Evolutionary conservation across 2,329 filamentous ascomycete genomes (phyloP).

Genomic region (Apiospora hydei): DNA sequence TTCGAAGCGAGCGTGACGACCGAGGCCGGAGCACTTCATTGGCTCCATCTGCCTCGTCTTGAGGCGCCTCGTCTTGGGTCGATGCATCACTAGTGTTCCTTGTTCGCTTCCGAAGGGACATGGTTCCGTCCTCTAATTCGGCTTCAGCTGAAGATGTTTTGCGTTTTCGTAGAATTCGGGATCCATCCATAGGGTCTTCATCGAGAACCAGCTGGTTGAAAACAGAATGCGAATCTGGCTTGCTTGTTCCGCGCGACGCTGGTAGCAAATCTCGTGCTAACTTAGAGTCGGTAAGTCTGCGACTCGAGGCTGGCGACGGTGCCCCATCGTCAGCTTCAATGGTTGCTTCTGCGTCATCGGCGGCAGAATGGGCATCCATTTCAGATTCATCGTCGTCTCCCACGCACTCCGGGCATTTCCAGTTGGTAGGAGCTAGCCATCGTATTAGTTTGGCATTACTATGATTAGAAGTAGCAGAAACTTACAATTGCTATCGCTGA

Average conservation of each 20-base stretch:
- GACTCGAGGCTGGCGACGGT: conserved; percentile 47
- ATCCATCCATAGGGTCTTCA: conserved; percentile 77
- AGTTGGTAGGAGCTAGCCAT: conserved; percentile 49
- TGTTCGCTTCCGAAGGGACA: conserved; percentile 61
- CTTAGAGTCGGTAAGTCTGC: conserved; percentile 69
- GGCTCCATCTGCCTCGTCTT: conserved; percentile 44
- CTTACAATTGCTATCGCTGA: conserved; percentile 70
- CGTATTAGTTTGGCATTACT: conserved; percentile 26
- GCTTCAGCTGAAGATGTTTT: conserved; percentile 77
- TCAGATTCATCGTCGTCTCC: conserved; percentile 40
- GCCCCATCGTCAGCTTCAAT: conserved; percentile 43
- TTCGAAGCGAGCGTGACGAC: conserved; percentile 66
- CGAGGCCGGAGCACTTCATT: conserved; percentile 47
- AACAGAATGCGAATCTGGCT: conserved; percentile 76
- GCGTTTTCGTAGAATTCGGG: conserved; percentile 81
- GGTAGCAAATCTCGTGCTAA: conserved; percentile 76
- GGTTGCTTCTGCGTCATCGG: conserved; percentile 37
- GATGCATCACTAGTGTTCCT: conserved; percentile 57
- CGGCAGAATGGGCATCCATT: conserved; percentile 39
- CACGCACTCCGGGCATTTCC: conserved; percentile 61
- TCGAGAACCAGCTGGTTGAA: conserved; percentile 77
- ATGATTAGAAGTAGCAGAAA: conserved; percentile 32
- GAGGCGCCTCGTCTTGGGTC: conserved; percentile 38
- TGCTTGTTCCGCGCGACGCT: conserved; percentile 67
- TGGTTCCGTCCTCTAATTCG: conserved; percentile 65